phyloP scores from a whole-genome alignment of 352 stramenopile genomes.

The Pythium biforme region DNA sequence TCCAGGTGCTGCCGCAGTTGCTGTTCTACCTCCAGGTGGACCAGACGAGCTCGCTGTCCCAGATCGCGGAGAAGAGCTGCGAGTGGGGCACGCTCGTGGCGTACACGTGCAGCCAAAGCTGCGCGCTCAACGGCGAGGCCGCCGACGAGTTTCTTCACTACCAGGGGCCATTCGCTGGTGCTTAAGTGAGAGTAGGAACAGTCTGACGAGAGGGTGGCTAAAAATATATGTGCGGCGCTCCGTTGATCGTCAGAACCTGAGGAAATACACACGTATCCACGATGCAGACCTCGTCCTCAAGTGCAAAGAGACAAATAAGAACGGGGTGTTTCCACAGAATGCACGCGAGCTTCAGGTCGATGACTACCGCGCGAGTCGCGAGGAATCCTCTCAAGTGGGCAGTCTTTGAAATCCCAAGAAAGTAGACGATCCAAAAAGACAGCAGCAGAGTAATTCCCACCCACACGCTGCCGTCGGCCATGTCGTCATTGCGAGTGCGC shows the following conservation, averaged over 20 bases:
- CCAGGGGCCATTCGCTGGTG: slow-evolving; percentile 65
- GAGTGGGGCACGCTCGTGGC: slow-evolving; percentile 92
- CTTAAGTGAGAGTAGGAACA: slow-evolving; percentile 18
- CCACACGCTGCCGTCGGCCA: slow-evolving; percentile 15
- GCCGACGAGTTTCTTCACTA: slow-evolving; percentile 77
- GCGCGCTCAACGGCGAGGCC: slow-evolving; percentile 48
- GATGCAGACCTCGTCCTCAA: slow-evolving; percentile 2
- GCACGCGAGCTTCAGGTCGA: no score
- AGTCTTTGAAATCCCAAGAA: background rate
- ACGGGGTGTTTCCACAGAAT: no score
- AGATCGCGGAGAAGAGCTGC: slow-evolving; percentile 61
- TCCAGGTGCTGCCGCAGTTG: slow-evolving; percentile 94
- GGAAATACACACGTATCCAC: background rate
- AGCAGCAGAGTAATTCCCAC: background rate
- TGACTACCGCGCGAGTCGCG: no score
- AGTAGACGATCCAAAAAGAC: background rate
- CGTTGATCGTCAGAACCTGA: slow-evolving; percentile 1
- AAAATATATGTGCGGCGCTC: background rate
- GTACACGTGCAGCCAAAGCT: slow-evolving; percentile 93
- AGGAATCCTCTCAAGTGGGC: background rate
- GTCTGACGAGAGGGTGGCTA: background rate
- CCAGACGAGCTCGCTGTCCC: slow-evolving; percentile 47
- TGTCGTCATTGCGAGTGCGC: slow-evolving; percentile 75
- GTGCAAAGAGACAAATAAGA: background rate
- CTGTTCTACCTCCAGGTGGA: slow-evolving; percentile 90